phyloP scores from a whole-genome alignment of 768 basidiomycete genomes.

The Steccherinum ochraceum region DNA sequence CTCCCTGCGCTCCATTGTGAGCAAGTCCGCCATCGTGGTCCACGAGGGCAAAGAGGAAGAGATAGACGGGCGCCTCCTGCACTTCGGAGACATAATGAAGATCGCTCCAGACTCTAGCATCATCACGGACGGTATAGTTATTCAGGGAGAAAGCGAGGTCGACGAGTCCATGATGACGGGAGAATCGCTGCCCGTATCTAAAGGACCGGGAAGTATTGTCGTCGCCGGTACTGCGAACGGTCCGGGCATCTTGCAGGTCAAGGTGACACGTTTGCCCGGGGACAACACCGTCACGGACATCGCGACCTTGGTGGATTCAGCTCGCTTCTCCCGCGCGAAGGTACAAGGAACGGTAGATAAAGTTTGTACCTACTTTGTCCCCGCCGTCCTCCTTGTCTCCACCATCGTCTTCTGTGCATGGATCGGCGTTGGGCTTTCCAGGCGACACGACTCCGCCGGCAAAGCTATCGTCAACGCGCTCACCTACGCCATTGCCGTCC shows the following conservation, averaged over 20 bases:
- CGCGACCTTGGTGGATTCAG: constrained; percentile 28
- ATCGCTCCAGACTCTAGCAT: constrained; percentile 28
- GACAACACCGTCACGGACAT: constrained; percentile 37
- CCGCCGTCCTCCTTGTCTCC: constrained; percentile 37
- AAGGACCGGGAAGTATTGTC: constrained; percentile 25
- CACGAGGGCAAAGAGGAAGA: constrained; percentile 16
- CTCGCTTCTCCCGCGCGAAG: constrained; percentile 30
- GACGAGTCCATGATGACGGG: constrained; percentile 41
- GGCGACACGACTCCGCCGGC: constrained; percentile 18
- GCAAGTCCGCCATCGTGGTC: constrained; percentile 25
- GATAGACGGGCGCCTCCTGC: constrained; percentile 26
- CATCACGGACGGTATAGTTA: constrained; percentile 33
- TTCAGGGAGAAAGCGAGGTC: constrained; percentile 28
- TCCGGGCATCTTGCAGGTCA: constrained; percentile 27
- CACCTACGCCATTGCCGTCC: constrained; percentile 44
- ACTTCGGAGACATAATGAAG: constrained; percentile 30
- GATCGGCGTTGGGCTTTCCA: constrained; percentile 27
- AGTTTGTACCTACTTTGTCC: constrained; percentile 43
- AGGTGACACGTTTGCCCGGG: constrained; percentile 28
- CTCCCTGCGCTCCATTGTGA: constrained; percentile 28
- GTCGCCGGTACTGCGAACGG: constrained; percentile 35
- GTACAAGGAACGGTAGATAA: constrained; percentile 44
- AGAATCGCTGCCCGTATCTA: constrained; percentile 32
- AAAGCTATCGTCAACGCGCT: constrained; percentile 31
- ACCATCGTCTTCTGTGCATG: constrained; percentile 31